Evolutionary conservation across 495 filamentous ascomycete species (phyloP).

Genomic region (Lasiosphaeria ovina): DNA sequence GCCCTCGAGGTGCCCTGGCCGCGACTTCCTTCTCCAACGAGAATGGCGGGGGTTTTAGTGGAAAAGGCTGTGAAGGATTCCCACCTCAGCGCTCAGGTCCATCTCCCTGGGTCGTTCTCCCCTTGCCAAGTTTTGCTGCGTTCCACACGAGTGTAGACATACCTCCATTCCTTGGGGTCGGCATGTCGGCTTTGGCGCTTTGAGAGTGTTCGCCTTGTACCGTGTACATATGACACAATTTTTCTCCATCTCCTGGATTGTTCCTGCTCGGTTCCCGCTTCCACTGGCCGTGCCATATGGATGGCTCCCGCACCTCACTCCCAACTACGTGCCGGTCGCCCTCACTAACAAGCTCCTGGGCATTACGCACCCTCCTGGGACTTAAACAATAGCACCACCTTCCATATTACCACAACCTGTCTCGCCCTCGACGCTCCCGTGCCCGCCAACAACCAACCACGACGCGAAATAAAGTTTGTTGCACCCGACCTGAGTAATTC

Average conservation of each 20-base stretch:
- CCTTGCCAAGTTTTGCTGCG: constrained; percentile 7
- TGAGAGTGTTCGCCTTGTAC: constrained; percentile 2
- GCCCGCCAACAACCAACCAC: not conserved
- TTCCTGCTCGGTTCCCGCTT: constrained; percentile 6
- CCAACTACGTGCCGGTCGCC: constrained; percentile 5
- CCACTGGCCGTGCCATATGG: constrained; percentile 15
- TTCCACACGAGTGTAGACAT: not conserved
- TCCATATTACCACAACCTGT: constrained; percentile 9
- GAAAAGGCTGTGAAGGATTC: not conserved
- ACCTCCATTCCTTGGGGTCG: not conserved
- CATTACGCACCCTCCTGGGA: constrained; percentile 24
- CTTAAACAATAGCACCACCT: constrained; percentile 27
- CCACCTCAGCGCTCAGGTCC: not conserved
- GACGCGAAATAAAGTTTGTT: not conserved
- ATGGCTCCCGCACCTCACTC: constrained; percentile 24
- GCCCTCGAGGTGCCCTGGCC: not conserved
- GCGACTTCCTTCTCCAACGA: not conserved
- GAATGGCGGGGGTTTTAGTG: not conserved
- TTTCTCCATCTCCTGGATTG: not conserved
- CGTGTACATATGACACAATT: constrained; percentile 7
- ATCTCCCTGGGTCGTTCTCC: constrained; percentile 1
- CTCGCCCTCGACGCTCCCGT: not conserved
- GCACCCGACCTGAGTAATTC: not conserved
- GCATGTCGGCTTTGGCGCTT: not conserved
- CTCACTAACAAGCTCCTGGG: constrained; percentile 32